These are phyloP conservation scores for Alternaria longipes DNA, from an alignment of 2,329 filamentous ascomycete genomes.

Conservation along the genomic window DNA sequence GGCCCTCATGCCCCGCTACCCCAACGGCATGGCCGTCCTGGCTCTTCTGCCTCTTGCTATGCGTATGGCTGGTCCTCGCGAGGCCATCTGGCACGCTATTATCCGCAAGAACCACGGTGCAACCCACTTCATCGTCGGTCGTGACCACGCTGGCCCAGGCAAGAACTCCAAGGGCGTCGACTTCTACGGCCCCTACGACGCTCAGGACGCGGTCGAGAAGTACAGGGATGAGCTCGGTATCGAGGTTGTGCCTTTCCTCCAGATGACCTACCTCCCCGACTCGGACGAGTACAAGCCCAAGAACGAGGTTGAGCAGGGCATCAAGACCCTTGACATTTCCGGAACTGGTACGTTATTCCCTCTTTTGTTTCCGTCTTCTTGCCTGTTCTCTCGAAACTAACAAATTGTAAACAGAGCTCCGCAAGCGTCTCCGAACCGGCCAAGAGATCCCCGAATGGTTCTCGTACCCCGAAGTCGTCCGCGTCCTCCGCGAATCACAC, in stretches of 20 bases:
- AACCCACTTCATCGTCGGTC: constrained; percentile 98
- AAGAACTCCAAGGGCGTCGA: constrained; percentile 98
- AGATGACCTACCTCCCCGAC: constrained; percentile 99
- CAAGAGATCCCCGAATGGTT: constrained; percentile 99
- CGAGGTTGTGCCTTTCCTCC: constrained; percentile 98
- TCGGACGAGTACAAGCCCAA: constrained; percentile 94
- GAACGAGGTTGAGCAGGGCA: constrained; percentile 84
- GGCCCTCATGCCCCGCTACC: constrained; percentile 93
- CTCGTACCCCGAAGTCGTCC: constrained; percentile 98
- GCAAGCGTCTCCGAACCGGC: constrained; percentile 86
- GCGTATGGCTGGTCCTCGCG: constrained; percentile 98
- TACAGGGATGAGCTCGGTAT: constrained; percentile 97
- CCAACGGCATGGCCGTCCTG: constrained; percentile 98
- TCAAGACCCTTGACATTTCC: constrained; percentile 73
- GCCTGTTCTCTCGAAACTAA: constrained; percentile 3
- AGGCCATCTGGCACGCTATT: constrained; percentile 99
- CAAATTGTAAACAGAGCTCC: constrained; percentile 70
- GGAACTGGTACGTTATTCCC: constrained; percentile 53
- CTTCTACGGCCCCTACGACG: constrained; percentile 98
- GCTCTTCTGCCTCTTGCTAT: constrained; percentile 95
- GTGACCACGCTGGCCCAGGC: constrained; percentile 96
- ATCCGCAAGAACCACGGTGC: constrained; percentile 99
- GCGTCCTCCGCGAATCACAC: constrained; percentile 94
- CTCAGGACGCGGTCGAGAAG: constrained; percentile 94
- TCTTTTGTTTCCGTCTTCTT: not conserved